Percentiles rank a stretch among this genome's conserved stretches.
phyloP scores from a whole-genome alignment of 225 moss, liverwort and hornwort genomes.

The Rhytidiadelphus loreus region DNA sequence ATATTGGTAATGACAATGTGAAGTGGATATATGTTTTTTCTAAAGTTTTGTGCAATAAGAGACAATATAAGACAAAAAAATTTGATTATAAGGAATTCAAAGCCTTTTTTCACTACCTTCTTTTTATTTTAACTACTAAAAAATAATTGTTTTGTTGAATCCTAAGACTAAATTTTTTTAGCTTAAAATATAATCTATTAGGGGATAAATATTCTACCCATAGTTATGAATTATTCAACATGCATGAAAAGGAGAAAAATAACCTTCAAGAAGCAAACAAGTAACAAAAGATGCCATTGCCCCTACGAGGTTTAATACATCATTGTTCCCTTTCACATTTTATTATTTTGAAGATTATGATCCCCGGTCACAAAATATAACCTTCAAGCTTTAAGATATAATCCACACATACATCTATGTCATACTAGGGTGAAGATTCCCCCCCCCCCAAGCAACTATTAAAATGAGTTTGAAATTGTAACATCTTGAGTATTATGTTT shows the following conservation, averaged over 20 bases:
- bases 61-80: not conserved
- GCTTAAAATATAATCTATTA: not conserved
- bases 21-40: not conserved
- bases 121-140: not conserved
- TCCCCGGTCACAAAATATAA: not conserved
- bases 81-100: not conserved
- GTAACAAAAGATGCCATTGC: not conserved
- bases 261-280: not conserved
- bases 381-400: not conserved
- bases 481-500: not conserved
- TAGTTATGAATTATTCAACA: not conserved
- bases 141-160: not conserved
- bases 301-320: too few relatives aligned
- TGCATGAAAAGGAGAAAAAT: not conserved
- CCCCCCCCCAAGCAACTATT: too few relatives aligned
- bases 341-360: not conserved
- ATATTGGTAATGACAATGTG: not conserved
- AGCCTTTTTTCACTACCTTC: not conserved
- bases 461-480: not conserved
- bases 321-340: not conserved
- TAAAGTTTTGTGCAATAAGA: not conserved
- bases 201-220: not conserved
- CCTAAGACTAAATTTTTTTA: not conserved
- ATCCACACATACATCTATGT: rapidly evolving
- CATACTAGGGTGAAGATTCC: too few relatives aligned